phyloP scores from a whole-genome alignment of 2,329 filamentous ascomycete species.

The Aspergillus sojae region DNA sequence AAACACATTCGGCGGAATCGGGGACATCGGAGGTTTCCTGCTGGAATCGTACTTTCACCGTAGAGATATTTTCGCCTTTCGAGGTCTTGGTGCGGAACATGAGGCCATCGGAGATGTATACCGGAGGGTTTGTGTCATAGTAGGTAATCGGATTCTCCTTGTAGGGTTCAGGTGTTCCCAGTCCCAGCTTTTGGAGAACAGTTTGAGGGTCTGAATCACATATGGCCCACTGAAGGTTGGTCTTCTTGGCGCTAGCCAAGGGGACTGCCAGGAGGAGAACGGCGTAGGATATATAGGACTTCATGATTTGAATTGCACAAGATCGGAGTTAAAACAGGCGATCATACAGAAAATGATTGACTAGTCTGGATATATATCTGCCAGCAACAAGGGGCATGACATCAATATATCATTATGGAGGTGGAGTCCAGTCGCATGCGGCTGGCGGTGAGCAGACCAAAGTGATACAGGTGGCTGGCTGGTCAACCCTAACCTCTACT shows the following conservation, averaged over 20 bases:
- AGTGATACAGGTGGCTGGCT: no score
- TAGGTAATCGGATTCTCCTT: constrained; percentile 10
- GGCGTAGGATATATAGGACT: not conserved
- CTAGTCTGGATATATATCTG: no score
- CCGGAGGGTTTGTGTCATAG: constrained; percentile 6
- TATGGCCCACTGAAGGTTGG: not conserved
- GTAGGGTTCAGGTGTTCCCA: not conserved
- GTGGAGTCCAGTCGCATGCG: no score
- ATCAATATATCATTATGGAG: no score
- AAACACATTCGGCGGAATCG: not conserved
- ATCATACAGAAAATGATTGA: no score
- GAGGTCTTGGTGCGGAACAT: constrained; percentile 13
- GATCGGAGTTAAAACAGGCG: no score
- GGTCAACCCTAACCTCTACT: no score
- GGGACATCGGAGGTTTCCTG: not conserved
- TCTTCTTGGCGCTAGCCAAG: not conserved
- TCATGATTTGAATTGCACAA: not conserved
- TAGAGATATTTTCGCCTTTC: constrained; percentile 3
- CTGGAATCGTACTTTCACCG: constrained; percentile 5
- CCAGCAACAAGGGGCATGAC: no score
- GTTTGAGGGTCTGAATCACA: not conserved
- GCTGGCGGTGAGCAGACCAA: no score
- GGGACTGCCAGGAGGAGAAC: not conserved
- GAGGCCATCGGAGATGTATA: not conserved
- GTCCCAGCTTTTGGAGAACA: not conserved